These are phyloP conservation scores for Botrytis paeoniae DNA, from an alignment of 2,329 filamentous ascomycete genomes.

Conservation along the genomic window DNA sequence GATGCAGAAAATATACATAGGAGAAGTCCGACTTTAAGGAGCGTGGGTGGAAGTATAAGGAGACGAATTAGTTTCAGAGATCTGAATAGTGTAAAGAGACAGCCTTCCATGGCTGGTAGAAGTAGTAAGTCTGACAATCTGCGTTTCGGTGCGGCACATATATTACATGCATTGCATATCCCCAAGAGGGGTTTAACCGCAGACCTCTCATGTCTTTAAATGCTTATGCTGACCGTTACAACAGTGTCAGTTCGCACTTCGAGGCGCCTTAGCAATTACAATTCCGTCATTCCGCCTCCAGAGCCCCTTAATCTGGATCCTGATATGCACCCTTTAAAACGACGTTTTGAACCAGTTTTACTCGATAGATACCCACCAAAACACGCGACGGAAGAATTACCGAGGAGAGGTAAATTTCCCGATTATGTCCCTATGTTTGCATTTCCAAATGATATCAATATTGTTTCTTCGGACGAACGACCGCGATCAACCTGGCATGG, in stretches of 20 bases:
- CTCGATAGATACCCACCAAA: conserved; percentile 91
- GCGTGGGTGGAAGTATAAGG: conserved; percentile 78
- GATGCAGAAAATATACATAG: conserved; percentile 49
- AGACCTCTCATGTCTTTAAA: not conserved
- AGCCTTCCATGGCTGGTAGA: conserved; percentile 67
- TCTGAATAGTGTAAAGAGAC: conserved; percentile 91
- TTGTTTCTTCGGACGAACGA: conserved; percentile 42
- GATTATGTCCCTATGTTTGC: conserved; percentile 74
- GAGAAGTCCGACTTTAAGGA: conserved; percentile 45
- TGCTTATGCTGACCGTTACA: conserved; percentile 27
- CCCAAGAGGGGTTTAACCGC: conserved; percentile 17
- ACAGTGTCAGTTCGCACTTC: conserved; percentile 72
- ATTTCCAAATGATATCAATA: conserved; percentile 22
- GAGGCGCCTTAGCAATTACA: conserved; percentile 91
- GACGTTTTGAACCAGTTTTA: conserved; percentile 92
- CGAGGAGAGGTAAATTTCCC: conserved; percentile 80
- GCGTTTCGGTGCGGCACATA: not conserved
- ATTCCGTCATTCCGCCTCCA: conserved; percentile 92
- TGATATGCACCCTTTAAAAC: conserved; percentile 92
- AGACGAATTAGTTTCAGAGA: conserved; percentile 90
- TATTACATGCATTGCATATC: conserved; percentile 14
- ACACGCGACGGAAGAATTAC: conserved; percentile 73
- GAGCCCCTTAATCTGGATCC: conserved; percentile 87
- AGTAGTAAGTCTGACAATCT: conserved; percentile 57
- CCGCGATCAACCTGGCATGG: conserved; percentile 98